A percentile compares a stretch with the other conserved stretches of the same genome.
These are phyloP conservation scores for Ceratocystis ficicola DNA, from an alignment of 2,329 filamentous ascomycete species.

Conservation along the genomic window DNA sequence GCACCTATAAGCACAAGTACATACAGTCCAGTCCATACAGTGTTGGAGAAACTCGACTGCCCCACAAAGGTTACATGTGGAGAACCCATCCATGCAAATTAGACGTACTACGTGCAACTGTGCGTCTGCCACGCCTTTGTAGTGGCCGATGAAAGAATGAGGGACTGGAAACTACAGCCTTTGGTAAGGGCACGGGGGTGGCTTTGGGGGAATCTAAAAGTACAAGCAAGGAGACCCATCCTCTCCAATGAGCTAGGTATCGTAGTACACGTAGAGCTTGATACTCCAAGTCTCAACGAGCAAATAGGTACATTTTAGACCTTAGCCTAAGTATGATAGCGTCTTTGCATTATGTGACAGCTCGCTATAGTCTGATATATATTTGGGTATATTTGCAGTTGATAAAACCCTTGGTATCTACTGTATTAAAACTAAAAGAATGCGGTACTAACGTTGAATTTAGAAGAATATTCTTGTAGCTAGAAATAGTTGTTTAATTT, in stretches of 20 bases:
- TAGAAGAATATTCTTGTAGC: not conserved
- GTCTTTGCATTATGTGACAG: not conserved
- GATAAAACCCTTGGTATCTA: not conserved
- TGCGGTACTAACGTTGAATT: not conserved
- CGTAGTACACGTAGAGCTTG: too few species aligned
- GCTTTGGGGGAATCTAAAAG: too few species aligned
- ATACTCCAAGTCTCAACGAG: too few species aligned
- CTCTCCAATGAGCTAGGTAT: too few species aligned
- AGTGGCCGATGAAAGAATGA: too few species aligned
- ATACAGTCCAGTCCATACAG: not conserved
- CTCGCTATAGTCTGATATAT: not conserved
- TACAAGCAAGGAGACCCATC: too few species aligned
- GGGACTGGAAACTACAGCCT: too few species aligned
- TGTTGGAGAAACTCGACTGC: slow-evolving; percentile 3
- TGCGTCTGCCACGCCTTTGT: too few species aligned
- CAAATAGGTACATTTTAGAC: too few species aligned
- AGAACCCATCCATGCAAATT: not conserved
- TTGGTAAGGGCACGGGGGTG: too few species aligned
- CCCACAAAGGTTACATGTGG: not conserved
- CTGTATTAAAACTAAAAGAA: too few species aligned
- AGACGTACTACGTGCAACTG: too few species aligned
- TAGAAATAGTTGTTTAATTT: not conserved
- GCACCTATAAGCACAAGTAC: not conserved
- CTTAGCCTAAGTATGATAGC: not conserved
- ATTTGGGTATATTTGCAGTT: not conserved